Evolutionary conservation across 1,139 yeast genomes (phyloP).

Genomic region (Candida glucosophila): DNA sequence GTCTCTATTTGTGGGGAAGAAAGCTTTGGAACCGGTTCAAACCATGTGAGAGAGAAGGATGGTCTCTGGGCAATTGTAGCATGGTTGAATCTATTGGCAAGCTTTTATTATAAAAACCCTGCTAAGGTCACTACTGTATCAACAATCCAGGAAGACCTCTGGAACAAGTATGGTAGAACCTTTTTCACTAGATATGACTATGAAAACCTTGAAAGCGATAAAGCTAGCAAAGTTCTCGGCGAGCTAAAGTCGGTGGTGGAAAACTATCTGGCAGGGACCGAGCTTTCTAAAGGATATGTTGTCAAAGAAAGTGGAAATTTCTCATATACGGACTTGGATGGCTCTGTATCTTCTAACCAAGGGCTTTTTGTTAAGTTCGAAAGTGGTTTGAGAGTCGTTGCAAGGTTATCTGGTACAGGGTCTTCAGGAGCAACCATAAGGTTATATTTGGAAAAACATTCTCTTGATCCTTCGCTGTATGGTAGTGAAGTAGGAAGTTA

Average conservation of each 20-base stretch:
- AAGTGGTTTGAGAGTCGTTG: conserved; percentile 80
- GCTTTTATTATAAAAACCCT: conserved; percentile 49
- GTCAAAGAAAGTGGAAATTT: conserved; percentile 81
- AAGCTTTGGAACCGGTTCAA: conserved; percentile 95
- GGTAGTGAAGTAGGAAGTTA: conserved; percentile 56
- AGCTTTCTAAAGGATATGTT: conserved; percentile 36
- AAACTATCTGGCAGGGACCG: conserved; percentile 31
- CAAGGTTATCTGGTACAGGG: conserved; percentile 95
- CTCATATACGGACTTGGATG: conserved; percentile 89
- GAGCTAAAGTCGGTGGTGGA: conserved; percentile 37
- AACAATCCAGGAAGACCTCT: conserved; percentile 75
- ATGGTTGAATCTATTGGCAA: conserved; percentile 93
- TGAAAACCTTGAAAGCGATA: conserved; percentile 71
- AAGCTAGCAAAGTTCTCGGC: conserved; percentile 64
- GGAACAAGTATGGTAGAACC: conserved; percentile 94
- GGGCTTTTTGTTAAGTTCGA: conserved; percentile 80
- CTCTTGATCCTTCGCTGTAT: conserved; percentile 47
- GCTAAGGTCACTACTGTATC: conserved; percentile 58
- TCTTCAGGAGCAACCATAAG: conserved; percentile 97
- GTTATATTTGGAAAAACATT: conserved; percentile 81
- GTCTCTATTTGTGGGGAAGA: conserved; percentile 97
- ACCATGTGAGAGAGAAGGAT: conserved; percentile 95
- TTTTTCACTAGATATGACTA: conserved; percentile 94
- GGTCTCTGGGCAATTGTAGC: conserved; percentile 98
- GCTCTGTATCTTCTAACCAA: conserved; percentile 84